phyloP scores from a whole-genome alignment of 306 rosid species.

The Aeschynomene evenia region DNA sequence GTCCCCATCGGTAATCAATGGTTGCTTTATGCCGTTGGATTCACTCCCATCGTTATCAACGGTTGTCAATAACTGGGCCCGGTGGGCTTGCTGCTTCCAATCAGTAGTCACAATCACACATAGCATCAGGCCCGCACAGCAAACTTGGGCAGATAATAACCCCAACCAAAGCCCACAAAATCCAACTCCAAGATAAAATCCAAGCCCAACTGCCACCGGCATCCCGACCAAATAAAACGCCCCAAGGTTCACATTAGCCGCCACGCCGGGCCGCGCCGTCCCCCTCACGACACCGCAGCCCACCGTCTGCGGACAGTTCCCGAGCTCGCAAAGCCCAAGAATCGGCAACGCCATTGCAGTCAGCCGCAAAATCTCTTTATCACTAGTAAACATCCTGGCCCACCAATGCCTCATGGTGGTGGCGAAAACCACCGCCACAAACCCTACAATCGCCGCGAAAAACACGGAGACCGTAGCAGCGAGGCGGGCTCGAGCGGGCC shows the following conservation, averaged over 20 bases:
- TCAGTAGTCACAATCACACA: conserved; percentile 74
- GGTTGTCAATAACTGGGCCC: conserved; percentile 53
- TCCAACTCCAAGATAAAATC: conserved; percentile 54
- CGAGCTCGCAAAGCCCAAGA: conserved; percentile 87
- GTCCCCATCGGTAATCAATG: conserved; percentile 38
- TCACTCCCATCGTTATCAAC: not conserved
- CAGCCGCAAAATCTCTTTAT: conserved; percentile 53
- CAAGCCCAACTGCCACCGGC: conserved; percentile 93
- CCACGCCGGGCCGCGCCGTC: conserved; percentile 77
- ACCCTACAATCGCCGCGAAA: conserved; percentile 52
- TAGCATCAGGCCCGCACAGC: conserved; percentile 85
- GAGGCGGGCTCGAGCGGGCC: conserved; percentile 42
- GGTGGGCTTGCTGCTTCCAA: conserved; percentile 68
- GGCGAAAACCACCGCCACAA: conserved; percentile 59
- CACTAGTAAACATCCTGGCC: conserved; percentile 72
- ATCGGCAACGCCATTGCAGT: conserved; percentile 76
- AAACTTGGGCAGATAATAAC: conserved; percentile 74
- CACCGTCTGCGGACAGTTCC: conserved; percentile 95
- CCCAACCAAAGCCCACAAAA: conserved; percentile 94
- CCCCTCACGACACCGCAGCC: conserved; percentile 87
- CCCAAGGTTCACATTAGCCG: conserved; percentile 75
- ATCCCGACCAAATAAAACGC: conserved; percentile 87
- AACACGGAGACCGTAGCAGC: conserved; percentile 62
- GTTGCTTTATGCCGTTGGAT: conserved; percentile 31
- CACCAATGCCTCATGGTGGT: conserved; percentile 53